Evolutionary conservation across 2,329 filamentous ascomycete genomes (phyloP), one percentile per base, ranked within the genome.

Genomic region (Beauveria varroae): DNA sequence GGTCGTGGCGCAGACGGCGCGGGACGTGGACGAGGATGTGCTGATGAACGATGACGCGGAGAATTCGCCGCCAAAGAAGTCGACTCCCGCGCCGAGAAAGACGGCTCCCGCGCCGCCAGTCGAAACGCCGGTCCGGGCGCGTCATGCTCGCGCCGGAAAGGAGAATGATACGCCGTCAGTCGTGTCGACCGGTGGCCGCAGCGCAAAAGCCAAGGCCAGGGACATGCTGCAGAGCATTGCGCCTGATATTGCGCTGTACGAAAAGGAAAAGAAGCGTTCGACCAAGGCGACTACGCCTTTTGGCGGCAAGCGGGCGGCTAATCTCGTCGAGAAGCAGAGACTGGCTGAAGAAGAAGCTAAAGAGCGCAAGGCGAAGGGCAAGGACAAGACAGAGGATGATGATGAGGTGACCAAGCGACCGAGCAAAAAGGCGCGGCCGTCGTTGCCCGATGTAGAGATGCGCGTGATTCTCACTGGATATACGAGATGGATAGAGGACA

Each of bases 181-280:
- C 1, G 67, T 77, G 43, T 83, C 88, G 3, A 89, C 86, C 1
- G 86, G 87, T 28, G 90, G 90, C 65, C 87, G 95, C 60, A 95
- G 91, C 68, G 93, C 95, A 16, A 99, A 98, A 72, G 86, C 89
- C 46, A 88, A 89, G 69, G 95, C 95, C 14, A 77, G 88, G n/a
- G 84, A 86, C 40, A 86, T 85, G 65, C 76, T 98, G 8, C 90
- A 95, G 59, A 83, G 85, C 41, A 79, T 93, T 62, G 92, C 90
- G 1, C 84, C 88, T 0, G 95, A 99, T 70, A 92, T 98, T 69
- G 88, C 88, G 2, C 78, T 96, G 37, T 99, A 95, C 69, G 89
- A 98, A 70, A 96, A 95, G 71, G 95, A 99, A 75, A 91, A 85
- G 78, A 97, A 96, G 76, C 86, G 95, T 22, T 74, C 76, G 7